Conservation (phyloP, 225 moss, liverwort and hornwort species). For the Straminergon stramineum region DNA sequence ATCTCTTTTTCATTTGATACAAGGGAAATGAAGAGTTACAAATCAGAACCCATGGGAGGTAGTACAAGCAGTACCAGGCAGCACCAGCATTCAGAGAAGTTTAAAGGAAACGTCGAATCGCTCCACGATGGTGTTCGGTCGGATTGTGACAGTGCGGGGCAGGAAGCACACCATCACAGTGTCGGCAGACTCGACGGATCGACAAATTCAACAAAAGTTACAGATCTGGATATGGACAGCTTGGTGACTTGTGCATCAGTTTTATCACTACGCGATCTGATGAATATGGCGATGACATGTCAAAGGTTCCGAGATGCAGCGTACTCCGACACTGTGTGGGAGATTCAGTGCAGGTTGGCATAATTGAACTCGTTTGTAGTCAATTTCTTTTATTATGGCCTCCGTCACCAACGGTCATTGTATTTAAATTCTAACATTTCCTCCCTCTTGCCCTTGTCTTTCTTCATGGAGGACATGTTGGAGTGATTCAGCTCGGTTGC, state of each 20-base stretch:
- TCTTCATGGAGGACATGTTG: not conserved
- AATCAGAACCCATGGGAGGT: conserved; percentile 5
- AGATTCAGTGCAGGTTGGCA: conserved; percentile 55
- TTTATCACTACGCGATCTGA: conserved; percentile 39
- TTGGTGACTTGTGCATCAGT: conserved; percentile 52
- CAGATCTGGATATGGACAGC: conserved; percentile 58
- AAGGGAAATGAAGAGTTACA: not conserved
- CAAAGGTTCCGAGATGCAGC: conserved; percentile 58
- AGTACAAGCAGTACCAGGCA: conserved; percentile 5
- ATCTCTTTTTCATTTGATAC: not conserved
- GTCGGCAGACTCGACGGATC: not conserved
- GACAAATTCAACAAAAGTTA: conserved; percentile 16
- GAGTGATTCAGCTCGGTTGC: not conserved
- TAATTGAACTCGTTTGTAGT: not conserved
- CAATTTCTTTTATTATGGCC: not conserved
- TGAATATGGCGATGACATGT: conserved; percentile 62
- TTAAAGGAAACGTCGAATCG: not conserved
- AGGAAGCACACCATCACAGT: not conserved
- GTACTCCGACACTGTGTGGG: conserved; percentile 54
- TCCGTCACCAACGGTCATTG: not conserved
- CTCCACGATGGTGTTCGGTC: not conserved
- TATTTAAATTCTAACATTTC: not conserved
- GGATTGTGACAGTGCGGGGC: not conserved
- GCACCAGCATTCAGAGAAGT: not conserved
- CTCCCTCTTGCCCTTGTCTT: not conserved